Evolutionary conservation across 345 rosid species (phyloP), one percentile per base, ranked within the genome.

Genomic region (Alliaria petiolata): DNA sequence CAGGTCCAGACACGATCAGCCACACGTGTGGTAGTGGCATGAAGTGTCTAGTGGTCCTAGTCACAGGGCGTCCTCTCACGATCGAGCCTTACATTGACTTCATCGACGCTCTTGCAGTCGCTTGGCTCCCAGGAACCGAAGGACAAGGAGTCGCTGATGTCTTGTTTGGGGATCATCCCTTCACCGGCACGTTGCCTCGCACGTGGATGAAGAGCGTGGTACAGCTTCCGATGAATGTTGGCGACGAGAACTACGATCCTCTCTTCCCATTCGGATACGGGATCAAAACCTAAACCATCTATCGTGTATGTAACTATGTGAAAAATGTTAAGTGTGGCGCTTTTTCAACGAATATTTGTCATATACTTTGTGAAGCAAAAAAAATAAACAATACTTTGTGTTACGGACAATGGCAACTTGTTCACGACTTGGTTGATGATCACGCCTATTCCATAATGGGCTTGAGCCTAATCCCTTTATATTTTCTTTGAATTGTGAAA

Each of bases 61-160:
- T 88, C 71, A 82, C 95, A 0, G 97, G 97, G 13, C 85, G 89
- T 45, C 95, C 97, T 1, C 79, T 88, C 5, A 80, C 83, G 5
- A 78, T 90, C 30, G 83, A 86, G 39, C 89, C 90, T 8, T 82
- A 85, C 54, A 42, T 84, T 3, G 43, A 62, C 31, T 1, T 7
- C 10, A 77, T 83, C 7, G 86, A 80, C 33, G 92, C 87, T 59
- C 71, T 86, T 11, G 87, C 84, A 4, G 90, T 90, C 2, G 97
- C 95, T 12, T 86, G 92, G 97, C 85, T 88, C 10, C 95, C 89
- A 0, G 95, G 89, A 60, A 83, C 80, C 8, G 97, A 88, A 82
- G 92, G 92, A 16, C 81, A 83, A 61, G 97, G 92, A 2, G 81
- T 88, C 22, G 74, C 92, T 4, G 97, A 85, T 77, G 87, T 84